Evolutionary conservation across 2,329 filamentous ascomycete species (phyloP).

Genomic region (Apiospora malaysiana): DNA sequence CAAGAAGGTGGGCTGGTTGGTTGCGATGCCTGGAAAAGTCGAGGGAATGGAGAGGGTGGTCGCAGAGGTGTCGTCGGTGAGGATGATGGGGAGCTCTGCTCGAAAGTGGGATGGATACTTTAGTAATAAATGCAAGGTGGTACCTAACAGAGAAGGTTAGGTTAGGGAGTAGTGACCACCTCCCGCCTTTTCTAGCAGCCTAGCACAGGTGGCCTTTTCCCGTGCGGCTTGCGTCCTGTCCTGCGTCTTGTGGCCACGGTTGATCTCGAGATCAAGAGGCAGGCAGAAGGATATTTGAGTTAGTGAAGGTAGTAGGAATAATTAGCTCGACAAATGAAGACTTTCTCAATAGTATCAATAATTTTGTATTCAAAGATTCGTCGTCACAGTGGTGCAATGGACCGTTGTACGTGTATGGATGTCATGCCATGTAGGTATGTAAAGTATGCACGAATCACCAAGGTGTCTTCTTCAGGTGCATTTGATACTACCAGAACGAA

Average conservation of each 20-base stretch:
- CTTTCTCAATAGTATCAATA: not conserved
- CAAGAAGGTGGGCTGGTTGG: constrained; percentile 14
- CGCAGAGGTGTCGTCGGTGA: constrained; percentile 24
- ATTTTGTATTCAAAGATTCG: not conserved
- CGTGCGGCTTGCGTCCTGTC: not conserved
- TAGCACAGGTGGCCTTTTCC: constrained; percentile 26
- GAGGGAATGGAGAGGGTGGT: constrained; percentile 18
- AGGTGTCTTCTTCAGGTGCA: not conserved
- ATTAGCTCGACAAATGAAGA: not conserved
- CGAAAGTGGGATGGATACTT: constrained; percentile 26
- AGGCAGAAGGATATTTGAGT: not conserved
- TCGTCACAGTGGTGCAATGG: constrained; percentile 7
- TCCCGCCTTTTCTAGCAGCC: constrained; percentile 13
- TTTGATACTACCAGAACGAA: not conserved
- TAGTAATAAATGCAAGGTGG: constrained; percentile 18
- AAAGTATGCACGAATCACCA: not conserved
- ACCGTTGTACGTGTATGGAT: not conserved
- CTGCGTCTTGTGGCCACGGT: constrained; percentile 15
- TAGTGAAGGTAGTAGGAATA: not conserved
- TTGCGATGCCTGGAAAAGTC: constrained; percentile 20
- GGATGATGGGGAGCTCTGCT: constrained; percentile 20
- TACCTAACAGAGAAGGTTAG: not conserved
- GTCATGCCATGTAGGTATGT: not conserved
- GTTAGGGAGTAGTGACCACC: constrained; percentile 12
- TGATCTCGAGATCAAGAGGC: not conserved